Evolutionary conservation across 2,329 filamentous ascomycete species (phyloP).

Genomic region (Diplodia scrobiculata): DNA sequence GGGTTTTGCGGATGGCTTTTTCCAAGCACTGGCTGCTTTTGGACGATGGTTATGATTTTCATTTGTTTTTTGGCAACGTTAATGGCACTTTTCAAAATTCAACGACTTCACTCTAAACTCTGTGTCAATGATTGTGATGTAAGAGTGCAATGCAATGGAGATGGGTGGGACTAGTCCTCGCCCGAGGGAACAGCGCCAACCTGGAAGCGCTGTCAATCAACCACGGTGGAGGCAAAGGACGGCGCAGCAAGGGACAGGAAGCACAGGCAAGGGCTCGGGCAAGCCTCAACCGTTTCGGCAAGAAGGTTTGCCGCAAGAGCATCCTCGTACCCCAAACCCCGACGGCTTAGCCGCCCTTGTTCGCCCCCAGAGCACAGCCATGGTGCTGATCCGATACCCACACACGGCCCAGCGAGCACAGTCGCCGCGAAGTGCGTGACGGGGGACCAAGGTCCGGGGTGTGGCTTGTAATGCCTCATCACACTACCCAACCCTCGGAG

Average conservation of each 20-base stretch:
- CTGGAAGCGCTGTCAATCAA: background rate
- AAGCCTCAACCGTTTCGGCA: slow-evolving; percentile 11
- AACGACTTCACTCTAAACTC: slow-evolving; percentile 10
- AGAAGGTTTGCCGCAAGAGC: slow-evolving; percentile 2
- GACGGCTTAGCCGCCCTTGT: background rate
- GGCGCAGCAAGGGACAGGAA: background rate
- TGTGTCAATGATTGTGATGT: background rate
- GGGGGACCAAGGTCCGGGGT: slow-evolving; percentile 11
- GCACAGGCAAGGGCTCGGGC: background rate
- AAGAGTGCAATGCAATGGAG: background rate
- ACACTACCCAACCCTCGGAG: background rate
- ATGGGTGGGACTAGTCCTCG: background rate
- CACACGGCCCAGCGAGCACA: background rate
- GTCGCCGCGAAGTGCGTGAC: background rate
- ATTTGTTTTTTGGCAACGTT: slow-evolving; percentile 18
- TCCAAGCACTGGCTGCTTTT: slow-evolving; percentile 27
- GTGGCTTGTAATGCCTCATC: background rate
- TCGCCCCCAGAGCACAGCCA: slow-evolving; percentile 12
- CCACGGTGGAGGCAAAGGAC: background rate
- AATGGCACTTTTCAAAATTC: slow-evolving; percentile 12
- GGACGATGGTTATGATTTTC: slow-evolving; percentile 22
- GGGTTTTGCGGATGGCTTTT: slow-evolving; percentile 21
- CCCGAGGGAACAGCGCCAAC: background rate
- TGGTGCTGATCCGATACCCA: slow-evolving; percentile 14
- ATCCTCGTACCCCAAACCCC: background rate